Evolutionary conservation across 176 grass and related monocot genomes (phyloP).

Genomic region (Areca catechu): DNA sequence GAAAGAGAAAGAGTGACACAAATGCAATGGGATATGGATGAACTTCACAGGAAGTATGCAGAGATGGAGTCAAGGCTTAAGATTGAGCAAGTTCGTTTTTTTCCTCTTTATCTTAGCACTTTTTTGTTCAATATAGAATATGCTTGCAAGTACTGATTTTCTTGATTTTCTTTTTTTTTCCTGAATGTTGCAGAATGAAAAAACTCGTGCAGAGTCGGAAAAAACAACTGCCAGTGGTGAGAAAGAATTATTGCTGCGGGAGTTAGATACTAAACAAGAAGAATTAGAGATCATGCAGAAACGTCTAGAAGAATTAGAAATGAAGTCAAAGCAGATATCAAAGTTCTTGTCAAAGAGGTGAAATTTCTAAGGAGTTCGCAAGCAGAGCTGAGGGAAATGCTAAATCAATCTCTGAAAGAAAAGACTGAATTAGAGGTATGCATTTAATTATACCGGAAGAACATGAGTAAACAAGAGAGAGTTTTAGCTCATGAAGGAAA

Average conservation of each 20-base stretch:
- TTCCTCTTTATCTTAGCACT: background rate
- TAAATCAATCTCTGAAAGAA: slow-evolving; percentile 63
- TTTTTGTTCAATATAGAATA: too few relatives aligned
- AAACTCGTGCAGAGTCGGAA: slow-evolving; percentile 56
- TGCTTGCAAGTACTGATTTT: too few relatives aligned
- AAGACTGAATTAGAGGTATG: slow-evolving; percentile 85
- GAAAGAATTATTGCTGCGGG: slow-evolving; percentile 54
- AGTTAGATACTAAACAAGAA: slow-evolving; percentile 57
- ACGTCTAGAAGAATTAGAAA: slow-evolving; percentile 61
- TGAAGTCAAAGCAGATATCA: slow-evolving; percentile 86
- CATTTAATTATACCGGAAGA: too few relatives aligned
- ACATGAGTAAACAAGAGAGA: too few relatives aligned
- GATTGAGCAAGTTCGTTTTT: slow-evolving; percentile 49
- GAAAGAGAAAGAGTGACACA: slow-evolving; percentile 91
- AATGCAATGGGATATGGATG: slow-evolving; percentile 99
- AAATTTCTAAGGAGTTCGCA: slow-evolving; percentile 86
- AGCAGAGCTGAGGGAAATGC: slow-evolving; percentile 64
- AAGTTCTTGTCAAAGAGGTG: slow-evolving; percentile 95
- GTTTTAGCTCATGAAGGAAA: too few relatives aligned
- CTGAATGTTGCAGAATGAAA: slow-evolving; percentile 54
- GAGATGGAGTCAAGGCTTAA: slow-evolving; percentile 79
- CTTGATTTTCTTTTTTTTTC: too few relatives aligned
- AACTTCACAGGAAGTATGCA: slow-evolving; percentile 74
- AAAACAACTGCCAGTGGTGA: slow-evolving; percentile 54
- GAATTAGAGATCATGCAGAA: slow-evolving; percentile 62